A percentile compares a stretch with the other conserved stretches of the same genome.
Conservation (phyloP, 257 asterid species). For the Nicotiana paniculata region DNA sequence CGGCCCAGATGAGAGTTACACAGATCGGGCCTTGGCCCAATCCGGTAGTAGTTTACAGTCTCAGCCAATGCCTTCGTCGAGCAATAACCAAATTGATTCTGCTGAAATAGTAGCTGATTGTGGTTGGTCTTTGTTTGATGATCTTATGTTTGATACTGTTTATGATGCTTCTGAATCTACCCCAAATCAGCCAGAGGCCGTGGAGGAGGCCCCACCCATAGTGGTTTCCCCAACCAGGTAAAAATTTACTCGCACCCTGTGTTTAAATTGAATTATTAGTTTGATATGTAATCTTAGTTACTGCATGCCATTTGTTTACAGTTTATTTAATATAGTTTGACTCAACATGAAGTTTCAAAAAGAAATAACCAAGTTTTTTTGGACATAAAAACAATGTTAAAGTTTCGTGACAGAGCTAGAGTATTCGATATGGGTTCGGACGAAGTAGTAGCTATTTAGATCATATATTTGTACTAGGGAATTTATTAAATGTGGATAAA, state of each 20-base stretch:
- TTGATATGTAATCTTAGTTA: background rate
- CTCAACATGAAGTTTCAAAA: too few species aligned
- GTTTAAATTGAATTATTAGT: background rate
- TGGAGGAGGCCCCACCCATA: conserved; percentile 2
- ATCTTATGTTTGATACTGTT: conserved; percentile 62
- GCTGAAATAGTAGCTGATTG: conserved; percentile 28
- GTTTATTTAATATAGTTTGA: too few species aligned
- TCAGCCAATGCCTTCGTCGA: conserved; percentile 22
- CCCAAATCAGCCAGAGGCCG: conserved; percentile 16
- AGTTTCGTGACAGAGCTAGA: too few species aligned
- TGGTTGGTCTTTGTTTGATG: conserved; percentile 87
- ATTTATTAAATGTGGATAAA: too few species aligned
- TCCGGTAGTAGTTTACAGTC: background rate
- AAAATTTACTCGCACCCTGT: background rate
- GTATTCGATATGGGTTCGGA: too few species aligned
- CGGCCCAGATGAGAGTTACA: conserved; percentile 61
- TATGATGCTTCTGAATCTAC: conserved; percentile 48
- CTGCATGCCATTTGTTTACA: too few species aligned
- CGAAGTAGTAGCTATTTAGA: too few species aligned
- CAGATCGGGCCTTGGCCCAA: background rate
- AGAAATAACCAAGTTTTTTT: too few species aligned
- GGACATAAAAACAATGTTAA: too few species aligned
- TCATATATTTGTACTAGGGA: too few species aligned
- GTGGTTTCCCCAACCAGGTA: conserved; percentile 11
- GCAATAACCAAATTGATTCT: conserved; percentile 4